A percentile compares a stretch with the other conserved stretches of the same genome.
These are phyloP conservation scores for Pleurotus cornucopiae DNA, from an alignment of 768 basidiomycete genomes.

Conservation along the genomic window DNA sequence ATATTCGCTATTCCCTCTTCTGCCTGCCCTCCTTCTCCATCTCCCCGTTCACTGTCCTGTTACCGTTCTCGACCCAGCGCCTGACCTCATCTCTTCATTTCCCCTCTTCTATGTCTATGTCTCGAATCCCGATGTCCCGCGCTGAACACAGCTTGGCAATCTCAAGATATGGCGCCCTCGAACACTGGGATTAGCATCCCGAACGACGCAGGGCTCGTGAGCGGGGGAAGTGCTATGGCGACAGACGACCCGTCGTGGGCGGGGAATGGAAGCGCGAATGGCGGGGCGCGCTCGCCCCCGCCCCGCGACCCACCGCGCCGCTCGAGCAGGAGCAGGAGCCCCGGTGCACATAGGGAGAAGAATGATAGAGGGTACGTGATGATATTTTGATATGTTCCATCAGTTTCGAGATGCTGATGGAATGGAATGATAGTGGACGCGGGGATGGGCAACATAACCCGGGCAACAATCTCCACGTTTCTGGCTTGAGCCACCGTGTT, in stretches of 20 bases:
- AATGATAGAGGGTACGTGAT: constrained; percentile 51
- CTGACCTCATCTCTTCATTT: constrained; percentile 23
- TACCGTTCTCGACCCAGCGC: constrained; percentile 34
- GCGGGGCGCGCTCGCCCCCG: constrained; percentile 25
- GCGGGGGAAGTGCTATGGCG: constrained; percentile 36
- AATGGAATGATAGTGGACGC: constrained; percentile 23
- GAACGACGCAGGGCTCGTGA: constrained; percentile 41
- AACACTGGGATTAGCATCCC: constrained; percentile 69
- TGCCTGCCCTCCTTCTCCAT: constrained; percentile 18
- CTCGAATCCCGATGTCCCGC: neutral
- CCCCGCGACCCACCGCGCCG: constrained; percentile 51
- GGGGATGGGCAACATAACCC: constrained; percentile 58
- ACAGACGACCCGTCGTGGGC: constrained; percentile 60
- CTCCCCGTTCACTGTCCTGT: constrained; percentile 35
- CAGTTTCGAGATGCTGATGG: constrained; percentile 12
- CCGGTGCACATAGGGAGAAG: constrained; percentile 32
- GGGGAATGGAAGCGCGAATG: constrained; percentile 17
- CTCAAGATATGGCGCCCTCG: constrained; percentile 74
- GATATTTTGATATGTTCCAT: constrained; percentile 14
- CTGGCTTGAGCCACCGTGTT: constrained; percentile 50
- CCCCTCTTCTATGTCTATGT: constrained; percentile 19
- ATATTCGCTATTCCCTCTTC: constrained; percentile 3
- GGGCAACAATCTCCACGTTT: constrained; percentile 64
- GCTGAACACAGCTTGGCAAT: constrained; percentile 67
- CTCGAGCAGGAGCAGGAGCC: constrained; percentile 79